A percentile compares a stretch with the other conserved stretches of the same genome.
Conservation (phyloP, 495 filamentous ascomycete species). For the Aspergillus asperescens region DNA sequence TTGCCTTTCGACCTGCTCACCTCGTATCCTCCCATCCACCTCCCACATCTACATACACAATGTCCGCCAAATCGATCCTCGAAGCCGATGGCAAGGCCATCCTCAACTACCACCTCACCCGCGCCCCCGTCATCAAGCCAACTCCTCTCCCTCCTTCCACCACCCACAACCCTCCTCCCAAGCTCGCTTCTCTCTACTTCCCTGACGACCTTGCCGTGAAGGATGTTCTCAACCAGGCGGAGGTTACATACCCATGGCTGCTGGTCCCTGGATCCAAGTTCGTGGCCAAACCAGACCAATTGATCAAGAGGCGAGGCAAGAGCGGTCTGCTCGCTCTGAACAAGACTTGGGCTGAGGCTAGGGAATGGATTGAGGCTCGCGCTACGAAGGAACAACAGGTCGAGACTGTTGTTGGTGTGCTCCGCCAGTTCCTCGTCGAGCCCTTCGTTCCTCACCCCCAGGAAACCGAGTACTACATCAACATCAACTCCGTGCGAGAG, state of each 20-base stretch:
- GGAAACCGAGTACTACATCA: constrained; percentile 97
- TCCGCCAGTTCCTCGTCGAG: constrained; percentile 96
- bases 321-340: constrained; percentile 93
- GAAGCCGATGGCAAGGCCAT: constrained; percentile 99
- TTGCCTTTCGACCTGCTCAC: constrained; percentile 1
- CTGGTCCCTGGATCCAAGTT: constrained; percentile 77
- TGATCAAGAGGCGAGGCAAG: constrained; percentile 99
- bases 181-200: constrained; percentile 90
- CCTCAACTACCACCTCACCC: constrained; percentile 99
- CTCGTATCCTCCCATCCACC: constrained; percentile 10
- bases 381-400: constrained; percentile 90
- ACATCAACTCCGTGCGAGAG: constrained; percentile 88
- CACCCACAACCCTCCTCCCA: constrained; percentile 88
- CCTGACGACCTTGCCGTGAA: constrained; percentile 76
- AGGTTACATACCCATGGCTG: constrained; percentile 93
- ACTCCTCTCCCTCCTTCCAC: constrained; percentile 79
- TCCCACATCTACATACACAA: constrained; percentile 37
- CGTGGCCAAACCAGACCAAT: constrained; percentile 98
- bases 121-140: constrained; percentile 95
- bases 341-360: constrained; percentile 92
- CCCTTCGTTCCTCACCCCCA: constrained; percentile 93
- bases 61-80: constrained; percentile 97
- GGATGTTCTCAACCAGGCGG: constrained; percentile 89
- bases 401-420: constrained; percentile 80
- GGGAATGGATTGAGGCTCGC: constrained; percentile 85